Base-by-base conservation (phyloP, 768 basidiomycete species). In the Astraeus odoratus region DNA sequence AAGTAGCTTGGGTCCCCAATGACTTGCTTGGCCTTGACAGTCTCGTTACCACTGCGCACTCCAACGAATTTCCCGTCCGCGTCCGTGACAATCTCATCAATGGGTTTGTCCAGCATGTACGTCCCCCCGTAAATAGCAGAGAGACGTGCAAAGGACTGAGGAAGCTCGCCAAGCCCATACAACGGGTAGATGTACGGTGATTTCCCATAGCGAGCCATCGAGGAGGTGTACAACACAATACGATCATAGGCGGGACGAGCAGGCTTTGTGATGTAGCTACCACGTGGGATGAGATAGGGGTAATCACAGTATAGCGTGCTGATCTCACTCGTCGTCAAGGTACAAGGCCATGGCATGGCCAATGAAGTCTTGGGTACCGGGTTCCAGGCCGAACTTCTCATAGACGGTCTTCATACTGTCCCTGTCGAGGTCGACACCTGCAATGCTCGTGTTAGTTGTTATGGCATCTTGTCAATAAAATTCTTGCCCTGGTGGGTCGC, bases 181-280 rank as follows among this genome's bases (percentile, higher is more conserved):
- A 97, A 77, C 13, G 96, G 96, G 72, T 99, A 99, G 61, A 99
- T 96, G 74, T 99, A 99, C 1, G 96, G 96, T 10, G 96, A 98
- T 68, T 99, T 98, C 56, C 95, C 96, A 67, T 95, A 99, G 41
- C 95, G 86, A 15, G 95, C 92, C 93, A 99, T 97, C 16, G 96
- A 98, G 9, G 88, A 85, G 23, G 94, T 97, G 73, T 99, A 99
- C 45, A 98, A 80, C 53, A 98, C 76, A 64, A 98, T 97, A 50
- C 96, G 90, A 57, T 96, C 83, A 63, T 95, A 94, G 5, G 95
- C 72, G 31, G 82, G 79, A 37, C 94, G 85, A 9, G 95, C 96
- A 42, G 90, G 77, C 65, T 95, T 88, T 56, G 77, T 86, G 67
- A 92, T 86, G 69, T 99, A 98, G 67, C 94, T 97, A 20, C 54